phyloP scores from a whole-genome alignment of 139 green algal genomes.

The Closterium sp. region DNA sequence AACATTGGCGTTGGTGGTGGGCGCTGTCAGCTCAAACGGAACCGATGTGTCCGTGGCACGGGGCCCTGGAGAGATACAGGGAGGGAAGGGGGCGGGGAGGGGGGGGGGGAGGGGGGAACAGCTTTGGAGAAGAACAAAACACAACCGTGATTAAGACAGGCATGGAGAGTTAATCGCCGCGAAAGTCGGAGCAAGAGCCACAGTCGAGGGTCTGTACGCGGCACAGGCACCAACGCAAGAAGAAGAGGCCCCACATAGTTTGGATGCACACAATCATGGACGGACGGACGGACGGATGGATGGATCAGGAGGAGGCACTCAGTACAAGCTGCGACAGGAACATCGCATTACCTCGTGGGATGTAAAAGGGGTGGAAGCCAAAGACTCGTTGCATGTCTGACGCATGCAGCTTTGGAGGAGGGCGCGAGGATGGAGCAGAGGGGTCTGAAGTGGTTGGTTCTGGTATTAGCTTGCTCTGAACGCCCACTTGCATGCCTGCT shows the following conservation, averaged over 20 bases:
- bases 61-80: not conserved
- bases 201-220: not conserved
- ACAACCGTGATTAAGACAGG: not conserved
- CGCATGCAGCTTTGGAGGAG: not conserved
- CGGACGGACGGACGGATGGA: too few relatives aligned
- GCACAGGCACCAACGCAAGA: not conserved
- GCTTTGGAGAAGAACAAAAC: not conserved
- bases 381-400: not conserved
- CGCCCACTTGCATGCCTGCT: not conserved
- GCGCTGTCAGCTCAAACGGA: conserved; percentile 80
- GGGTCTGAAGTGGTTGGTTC: not conserved
- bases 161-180: too few relatives aligned
- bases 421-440: not conserved
- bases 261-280: too few relatives aligned
- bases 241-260: too few relatives aligned
- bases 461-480: not conserved
- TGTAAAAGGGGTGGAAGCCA: conserved; percentile 52
- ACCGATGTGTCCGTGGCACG: not conserved
- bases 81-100: not conserved
- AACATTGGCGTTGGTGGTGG: conserved; percentile 83
- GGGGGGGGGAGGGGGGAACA: not conserved
- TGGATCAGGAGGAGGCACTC: too few relatives aligned
- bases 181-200: not conserved
- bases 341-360: conserved; percentile 21
- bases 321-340: too few relatives aligned